Evolutionary conservation across 2,329 filamentous ascomycete genomes (phyloP), one percentile per base, ranked within the genome.

Genomic region (Fusarium anguioides): DNA sequence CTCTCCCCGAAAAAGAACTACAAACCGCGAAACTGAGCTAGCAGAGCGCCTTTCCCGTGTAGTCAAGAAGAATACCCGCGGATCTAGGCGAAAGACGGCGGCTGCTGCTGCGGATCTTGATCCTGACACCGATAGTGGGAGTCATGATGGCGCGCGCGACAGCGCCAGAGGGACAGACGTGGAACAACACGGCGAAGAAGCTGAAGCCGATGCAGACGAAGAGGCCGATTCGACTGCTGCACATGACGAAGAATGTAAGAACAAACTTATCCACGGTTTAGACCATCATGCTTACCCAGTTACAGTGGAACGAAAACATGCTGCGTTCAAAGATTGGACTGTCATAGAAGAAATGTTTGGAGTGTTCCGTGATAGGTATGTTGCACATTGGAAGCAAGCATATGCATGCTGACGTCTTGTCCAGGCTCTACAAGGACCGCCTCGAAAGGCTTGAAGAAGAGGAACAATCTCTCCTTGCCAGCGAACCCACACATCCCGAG

Each of bases 311-410:
- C 89, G 89, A 75, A 96, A 95, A 80, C 89, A 89, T 74, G 86
- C 87, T 31, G 94, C 94, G 0, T 90, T 94, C 75, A 92, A 94
- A 55, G 89, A 93, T 69, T 86, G 97, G 71, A 85, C 88, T 18
- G 86, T 87, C 18, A 91, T 99, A 40, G 95, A 98, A 76, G 91
- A 91, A 76, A 92, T 96, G 75, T 99, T 99, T 80, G 88, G 90
- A 60, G 86, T 91, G 18, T 92, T 98, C 74, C 88, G 94, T 73
- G 94, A 94, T 67, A 90, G 89, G 90, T 92, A 76, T 72, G 84
- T 79, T 27, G 15, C 24, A 7, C n/a, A n/a, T 24, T 21, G 18
- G 20, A 26, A 17, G 9, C 15, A 42, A 50, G 14, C 15, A 11
- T 31, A 39, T 18, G 37, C 24, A 14, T 76, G 33, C 66, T 76